Conservation (phyloP, 352 stramenopile species). For the Pythium insidiosum region DNA sequence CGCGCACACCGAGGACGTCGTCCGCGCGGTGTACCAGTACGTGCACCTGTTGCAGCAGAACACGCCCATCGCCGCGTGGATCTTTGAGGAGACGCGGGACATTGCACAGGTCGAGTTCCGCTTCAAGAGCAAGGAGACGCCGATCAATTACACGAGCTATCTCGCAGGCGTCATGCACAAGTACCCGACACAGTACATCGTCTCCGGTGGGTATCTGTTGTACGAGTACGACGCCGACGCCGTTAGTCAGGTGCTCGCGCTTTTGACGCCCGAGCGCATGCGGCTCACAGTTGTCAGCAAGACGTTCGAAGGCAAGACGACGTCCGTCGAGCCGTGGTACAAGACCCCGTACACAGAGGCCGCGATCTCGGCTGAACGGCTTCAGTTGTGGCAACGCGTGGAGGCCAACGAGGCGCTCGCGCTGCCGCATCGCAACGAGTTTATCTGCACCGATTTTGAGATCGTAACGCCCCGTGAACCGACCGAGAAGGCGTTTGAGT, state of each 20-base stretch:
- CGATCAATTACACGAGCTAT: conserved; percentile 62
- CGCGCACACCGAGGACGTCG: conserved; percentile 46
- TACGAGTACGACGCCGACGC: conserved; percentile 56
- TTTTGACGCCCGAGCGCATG: conserved; percentile 42
- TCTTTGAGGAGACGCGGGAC: conserved; percentile 59
- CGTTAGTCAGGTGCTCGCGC: conserved; percentile 40
- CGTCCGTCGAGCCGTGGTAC: conserved; percentile 57
- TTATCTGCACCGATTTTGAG: conserved; percentile 69
- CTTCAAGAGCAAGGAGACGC: conserved; percentile 76
- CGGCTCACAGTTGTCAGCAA: conserved; percentile 65
- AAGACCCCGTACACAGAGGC: conserved; percentile 46
- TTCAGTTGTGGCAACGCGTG: conserved; percentile 30
- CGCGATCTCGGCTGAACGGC: conserved; percentile 18
- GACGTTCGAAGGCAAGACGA: conserved; percentile 43
- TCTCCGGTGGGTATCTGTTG: conserved; percentile 51
- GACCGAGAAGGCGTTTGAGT: conserved; percentile 9
- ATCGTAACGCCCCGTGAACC: conserved; percentile 33
- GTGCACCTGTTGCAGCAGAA: conserved; percentile 36
- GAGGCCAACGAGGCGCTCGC: conserved; percentile 24
- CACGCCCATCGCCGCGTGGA: conserved; percentile 41
- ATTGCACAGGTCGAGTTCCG: conserved; percentile 50
- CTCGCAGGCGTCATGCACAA: conserved; percentile 61
- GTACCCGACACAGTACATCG: conserved; percentile 48
- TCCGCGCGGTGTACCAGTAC: conserved; percentile 60
- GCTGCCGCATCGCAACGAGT: conserved; percentile 60